Percentiles rank a stretch among this genome's conserved stretches.
phyloP scores from a whole-genome alignment of 768 basidiomycete species.

The Collybiopsis luxurians region DNA sequence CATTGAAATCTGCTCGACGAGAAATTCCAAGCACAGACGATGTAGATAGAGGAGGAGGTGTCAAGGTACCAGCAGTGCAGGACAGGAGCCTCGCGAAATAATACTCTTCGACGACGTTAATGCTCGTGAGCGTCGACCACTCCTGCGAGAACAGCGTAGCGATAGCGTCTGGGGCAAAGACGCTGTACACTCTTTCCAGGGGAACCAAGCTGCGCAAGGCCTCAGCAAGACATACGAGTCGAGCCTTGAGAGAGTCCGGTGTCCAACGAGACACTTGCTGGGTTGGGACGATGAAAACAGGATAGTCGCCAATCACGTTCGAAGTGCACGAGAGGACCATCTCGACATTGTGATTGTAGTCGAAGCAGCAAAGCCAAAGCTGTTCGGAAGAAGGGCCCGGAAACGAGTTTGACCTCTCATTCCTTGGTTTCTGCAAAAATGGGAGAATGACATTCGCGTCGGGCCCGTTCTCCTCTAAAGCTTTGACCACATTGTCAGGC shows the following conservation, averaged over 20 bases:
- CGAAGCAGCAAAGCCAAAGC: slow-evolving; percentile 33
- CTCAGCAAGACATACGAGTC: slow-evolving; percentile 40
- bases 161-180: slow-evolving; percentile 51
- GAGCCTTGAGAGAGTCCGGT: slow-evolving; percentile 29
- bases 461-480: slow-evolving; percentile 18
- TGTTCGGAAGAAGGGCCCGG: slow-evolving; percentile 14
- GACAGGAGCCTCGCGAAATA: slow-evolving; percentile 5
- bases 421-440: slow-evolving; percentile 11
- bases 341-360: slow-evolving; percentile 26
- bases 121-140: background rate
- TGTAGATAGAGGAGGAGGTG: background rate
- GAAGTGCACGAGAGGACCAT: slow-evolving; percentile 61
- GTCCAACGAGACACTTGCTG: slow-evolving; percentile 37
- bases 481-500: background rate
- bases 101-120: background rate
- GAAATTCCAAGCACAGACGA: background rate
- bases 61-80: background rate
- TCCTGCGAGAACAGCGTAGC: slow-evolving; percentile 27
- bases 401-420: slow-evolving; percentile 12
- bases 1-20: slow-evolving; percentile 39
- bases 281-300: slow-evolving; percentile 60
- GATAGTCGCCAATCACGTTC: slow-evolving; percentile 56
- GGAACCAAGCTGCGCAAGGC: slow-evolving; percentile 33
- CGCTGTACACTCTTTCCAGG: slow-evolving; percentile 53
- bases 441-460: slow-evolving; percentile 26